Conservation (phyloP, 305 asterid species). For the Fraxinus xanthoxyloides region DNA sequence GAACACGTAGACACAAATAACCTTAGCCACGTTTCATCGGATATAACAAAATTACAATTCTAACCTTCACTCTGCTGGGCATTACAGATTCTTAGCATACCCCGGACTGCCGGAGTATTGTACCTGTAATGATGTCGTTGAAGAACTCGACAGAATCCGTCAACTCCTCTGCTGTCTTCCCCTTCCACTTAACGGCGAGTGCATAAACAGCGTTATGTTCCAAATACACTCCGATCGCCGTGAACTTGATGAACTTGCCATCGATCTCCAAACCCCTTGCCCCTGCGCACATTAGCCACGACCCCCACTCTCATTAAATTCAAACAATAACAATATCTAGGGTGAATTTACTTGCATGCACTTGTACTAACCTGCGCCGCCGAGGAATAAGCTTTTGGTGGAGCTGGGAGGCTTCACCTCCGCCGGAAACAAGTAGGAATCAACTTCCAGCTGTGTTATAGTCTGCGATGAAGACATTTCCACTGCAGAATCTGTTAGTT, state of each 20-base stretch:
- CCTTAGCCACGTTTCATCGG: background rate
- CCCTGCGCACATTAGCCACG: constrained; percentile 48
- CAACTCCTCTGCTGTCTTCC: constrained; percentile 58
- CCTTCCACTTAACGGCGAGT: constrained; percentile 73
- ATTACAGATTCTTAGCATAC: background rate
- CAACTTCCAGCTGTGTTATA: constrained; percentile 51
- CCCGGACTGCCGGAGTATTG: background rate
- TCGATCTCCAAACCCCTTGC: constrained; percentile 64
- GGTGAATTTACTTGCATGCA: background rate
- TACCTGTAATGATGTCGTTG: constrained; percentile 65
- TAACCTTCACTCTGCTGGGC: background rate
- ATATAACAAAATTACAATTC: too few relatives aligned
- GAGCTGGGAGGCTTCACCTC: constrained; percentile 64
- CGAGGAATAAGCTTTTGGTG: constrained; percentile 53
- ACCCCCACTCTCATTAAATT: background rate
- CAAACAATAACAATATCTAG: background rate
- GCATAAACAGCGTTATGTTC: constrained; percentile 49
- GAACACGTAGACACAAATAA: background rate
- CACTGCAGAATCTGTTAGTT: background rate
- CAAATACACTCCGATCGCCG: constrained; percentile 77
- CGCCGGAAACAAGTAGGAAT: constrained; percentile 51
- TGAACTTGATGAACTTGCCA: constrained; percentile 66
- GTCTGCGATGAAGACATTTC: constrained; percentile 33
- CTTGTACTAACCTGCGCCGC: constrained; percentile 68
- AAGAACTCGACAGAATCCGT: constrained; percentile 64